A percentile compares a stretch with the other conserved stretches of the same genome.
phyloP scores from a whole-genome alignment of 257 asterid genomes.

The Voacanga thouarsii region DNA sequence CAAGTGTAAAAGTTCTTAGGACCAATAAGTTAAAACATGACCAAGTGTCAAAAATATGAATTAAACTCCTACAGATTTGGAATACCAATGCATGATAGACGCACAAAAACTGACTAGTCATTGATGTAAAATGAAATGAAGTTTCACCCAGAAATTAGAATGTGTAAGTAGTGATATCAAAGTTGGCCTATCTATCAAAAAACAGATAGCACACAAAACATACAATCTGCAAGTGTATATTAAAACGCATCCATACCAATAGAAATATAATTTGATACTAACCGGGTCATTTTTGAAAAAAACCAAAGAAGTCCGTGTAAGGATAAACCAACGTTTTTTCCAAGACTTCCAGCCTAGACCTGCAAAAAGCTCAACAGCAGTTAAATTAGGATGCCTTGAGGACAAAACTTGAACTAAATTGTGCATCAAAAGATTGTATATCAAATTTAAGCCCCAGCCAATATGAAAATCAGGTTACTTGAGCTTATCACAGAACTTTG shows the following conservation, averaged over 20 bases:
- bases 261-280: conserved; percentile 31
- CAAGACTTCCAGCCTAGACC: conserved; percentile 97
- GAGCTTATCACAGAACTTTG: neutral
- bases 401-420: conserved; percentile 8
- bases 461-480: neutral
- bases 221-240: neutral
- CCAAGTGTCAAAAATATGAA: neutral
- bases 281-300: conserved; percentile 96
- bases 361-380: conserved; percentile 35
- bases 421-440: conserved; percentile 6
- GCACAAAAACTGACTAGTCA: neutral
- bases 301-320: conserved; percentile 93
- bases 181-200: neutral
- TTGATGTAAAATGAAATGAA: neutral
- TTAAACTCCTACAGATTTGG: neutral
- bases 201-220: too few species aligned
- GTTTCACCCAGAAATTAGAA: neutral
- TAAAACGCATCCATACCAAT: neutral
- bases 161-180: too few species aligned
- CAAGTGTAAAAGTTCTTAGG: neutral
- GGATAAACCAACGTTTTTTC: conserved; percentile 97
- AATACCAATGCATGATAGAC: neutral
- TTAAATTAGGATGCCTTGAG: conserved; percentile 17
- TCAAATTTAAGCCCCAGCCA: neutral
- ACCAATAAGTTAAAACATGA: neutral